Conservation (phyloP, 345 rosid species). For the Limnanthes douglasii region DNA sequence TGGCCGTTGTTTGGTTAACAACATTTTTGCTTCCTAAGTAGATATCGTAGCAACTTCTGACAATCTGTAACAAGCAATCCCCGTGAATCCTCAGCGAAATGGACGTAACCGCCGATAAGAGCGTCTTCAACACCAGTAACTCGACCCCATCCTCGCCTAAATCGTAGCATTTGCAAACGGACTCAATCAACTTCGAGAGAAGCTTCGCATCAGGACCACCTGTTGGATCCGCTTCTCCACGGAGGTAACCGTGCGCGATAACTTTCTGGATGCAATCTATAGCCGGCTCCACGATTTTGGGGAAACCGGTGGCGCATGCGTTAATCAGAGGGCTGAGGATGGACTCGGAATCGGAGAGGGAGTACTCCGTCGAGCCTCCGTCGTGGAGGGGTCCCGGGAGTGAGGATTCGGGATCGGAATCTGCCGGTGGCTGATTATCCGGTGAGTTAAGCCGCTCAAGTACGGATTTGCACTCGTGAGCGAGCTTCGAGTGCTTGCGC, state of each 20-base stretch:
- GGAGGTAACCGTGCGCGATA: conserved; percentile 78
- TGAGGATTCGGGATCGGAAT: conserved; percentile 35
- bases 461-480: conserved; percentile 82
- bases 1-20: conserved; percentile 89
- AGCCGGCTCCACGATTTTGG: conserved; percentile 87
- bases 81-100: conserved; percentile 81
- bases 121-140: conserved; percentile 51
- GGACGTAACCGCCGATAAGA: conserved; percentile 78
- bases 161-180: conserved; percentile 79
- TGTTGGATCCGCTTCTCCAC: conserved; percentile 79
- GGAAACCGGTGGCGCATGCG: conserved; percentile 51
- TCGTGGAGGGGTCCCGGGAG: conserved; percentile 80
- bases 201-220: conserved; percentile 61
- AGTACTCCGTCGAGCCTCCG: conserved; percentile 48
- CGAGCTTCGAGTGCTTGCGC: conserved; percentile 92
- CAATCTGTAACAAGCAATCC: conserved; percentile 66
- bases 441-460: conserved; percentile 44
- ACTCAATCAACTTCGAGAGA: conserved; percentile 45
- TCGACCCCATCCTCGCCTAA: conserved; percentile 79
- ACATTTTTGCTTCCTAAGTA: conserved; percentile 85
- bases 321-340: conserved; percentile 76
- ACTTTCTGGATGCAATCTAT: conserved; percentile 81
- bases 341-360: conserved; percentile 63
- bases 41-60: conserved; percentile 86
- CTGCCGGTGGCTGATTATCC: conserved; percentile 15